Conservation (phyloP, 73 alveolate genomes). For the Paramecium pentaurelia region DNA sequence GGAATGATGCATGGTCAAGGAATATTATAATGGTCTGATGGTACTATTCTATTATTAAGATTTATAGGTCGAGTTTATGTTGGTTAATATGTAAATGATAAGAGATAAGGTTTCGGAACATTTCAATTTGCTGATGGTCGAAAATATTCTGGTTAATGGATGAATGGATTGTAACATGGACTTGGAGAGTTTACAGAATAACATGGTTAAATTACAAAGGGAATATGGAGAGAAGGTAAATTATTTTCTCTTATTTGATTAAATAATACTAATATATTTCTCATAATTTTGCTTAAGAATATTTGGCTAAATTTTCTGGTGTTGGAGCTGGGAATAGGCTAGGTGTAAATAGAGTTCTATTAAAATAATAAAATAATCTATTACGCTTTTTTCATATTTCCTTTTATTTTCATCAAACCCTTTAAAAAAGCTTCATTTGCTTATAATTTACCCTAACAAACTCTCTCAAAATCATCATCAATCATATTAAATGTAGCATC, state of each 20-base stretch:
- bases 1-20: slow-evolving; percentile 49
- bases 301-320: slow-evolving; percentile 76
- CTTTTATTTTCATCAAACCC: slow-evolving; percentile 85
- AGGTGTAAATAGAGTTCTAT: slow-evolving; percentile 59
- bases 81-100: not conserved
- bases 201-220: not conserved
- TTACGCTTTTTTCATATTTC: slow-evolving; percentile 81
- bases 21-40: not conserved
- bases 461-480: slow-evolving; percentile 77
- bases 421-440: slow-evolving; percentile 84
- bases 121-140: slow-evolving; percentile 37
- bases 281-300: slow-evolving; percentile 73
- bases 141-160: slow-evolving; percentile 26
- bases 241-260: slow-evolving; percentile 5
- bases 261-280: not conserved
- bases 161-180: slow-evolving; percentile 35
- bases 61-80: not conserved
- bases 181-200: not conserved
- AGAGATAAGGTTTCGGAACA: slow-evolving; percentile 43
- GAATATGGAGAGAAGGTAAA: slow-evolving; percentile 45
- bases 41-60: not conserved
- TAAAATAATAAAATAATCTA: slow-evolving; percentile 44
- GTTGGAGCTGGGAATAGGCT: slow-evolving; percentile 86
- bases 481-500: slow-evolving; percentile 86
- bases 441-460: slow-evolving; percentile 78